These are phyloP conservation scores for Tricholoma sp. DNA, from an alignment of 768 basidiomycete species.

Conservation along the genomic window DNA sequence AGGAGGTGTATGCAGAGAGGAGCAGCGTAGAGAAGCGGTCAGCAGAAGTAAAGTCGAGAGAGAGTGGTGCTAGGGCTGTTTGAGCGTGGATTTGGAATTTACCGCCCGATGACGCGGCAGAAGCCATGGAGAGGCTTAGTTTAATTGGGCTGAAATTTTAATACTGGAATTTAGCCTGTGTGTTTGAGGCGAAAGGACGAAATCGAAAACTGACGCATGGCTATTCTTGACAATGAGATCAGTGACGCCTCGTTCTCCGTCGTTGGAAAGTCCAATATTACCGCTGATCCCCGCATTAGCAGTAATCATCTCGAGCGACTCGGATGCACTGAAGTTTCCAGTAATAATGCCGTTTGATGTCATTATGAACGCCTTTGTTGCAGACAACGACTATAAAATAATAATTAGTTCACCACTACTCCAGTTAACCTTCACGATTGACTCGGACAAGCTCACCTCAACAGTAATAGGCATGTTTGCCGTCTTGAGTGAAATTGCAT, in stretches of 20 bases:
- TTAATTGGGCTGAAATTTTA: conserved; percentile 4
- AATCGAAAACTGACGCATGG: conserved; percentile 33
- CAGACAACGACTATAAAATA: conserved; percentile 25
- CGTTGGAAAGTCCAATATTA: conserved; percentile 32
- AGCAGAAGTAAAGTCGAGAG: conserved; percentile 8
- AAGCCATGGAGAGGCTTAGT: conserved; percentile 4
- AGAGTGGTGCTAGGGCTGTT: conserved; percentile 10
- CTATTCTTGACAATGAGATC: conserved; percentile 24
- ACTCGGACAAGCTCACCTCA: conserved; percentile 28
- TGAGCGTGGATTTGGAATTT: conserved; percentile 10
- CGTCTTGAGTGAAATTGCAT: conserved; percentile 30
- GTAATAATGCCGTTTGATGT: conserved; percentile 40
- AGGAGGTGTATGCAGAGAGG: conserved; percentile 14
- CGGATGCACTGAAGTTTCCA: conserved; percentile 38
- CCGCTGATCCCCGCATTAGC: conserved; percentile 37
- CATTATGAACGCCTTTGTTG: conserved; percentile 21
- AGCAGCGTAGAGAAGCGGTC: conserved; percentile 12
- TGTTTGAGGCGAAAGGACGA: neutral
- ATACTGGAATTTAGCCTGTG: neutral
- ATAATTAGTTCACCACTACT: neutral
- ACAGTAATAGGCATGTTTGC: conserved; percentile 29
- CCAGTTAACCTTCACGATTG: neutral
- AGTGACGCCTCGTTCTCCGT: conserved; percentile 16
- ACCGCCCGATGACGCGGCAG: conserved; percentile 5
- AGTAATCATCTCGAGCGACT: conserved; percentile 26